Evolutionary conservation across 2,329 filamentous ascomycete genomes (phyloP).

Genomic region (Blastomyces percursus): DNA sequence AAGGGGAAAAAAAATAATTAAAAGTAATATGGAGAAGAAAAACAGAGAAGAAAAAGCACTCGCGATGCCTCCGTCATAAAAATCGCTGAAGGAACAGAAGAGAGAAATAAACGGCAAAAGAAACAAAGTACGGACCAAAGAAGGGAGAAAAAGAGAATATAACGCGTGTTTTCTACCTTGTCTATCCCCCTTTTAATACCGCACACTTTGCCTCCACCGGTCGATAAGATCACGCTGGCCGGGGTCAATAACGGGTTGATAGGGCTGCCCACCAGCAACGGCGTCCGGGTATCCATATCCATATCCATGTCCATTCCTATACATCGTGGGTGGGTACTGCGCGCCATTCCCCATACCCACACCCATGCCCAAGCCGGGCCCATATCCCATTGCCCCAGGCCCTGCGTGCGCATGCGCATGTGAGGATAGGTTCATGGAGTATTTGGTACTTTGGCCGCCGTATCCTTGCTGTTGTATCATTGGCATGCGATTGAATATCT

Average conservation of each 20-base stretch:
- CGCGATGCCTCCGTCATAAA: no score
- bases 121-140: neutral
- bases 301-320: neutral
- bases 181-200: neutral
- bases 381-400: neutral
- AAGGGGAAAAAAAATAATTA: no score
- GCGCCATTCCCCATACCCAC: neutral
- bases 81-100: neutral
- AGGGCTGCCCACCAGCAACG: neutral
- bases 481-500: no score
- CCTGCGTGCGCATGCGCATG: neutral
- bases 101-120: neutral
- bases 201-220: constrained; percentile 44
- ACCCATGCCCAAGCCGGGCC: neutral
- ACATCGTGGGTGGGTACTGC: neutral
- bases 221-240: constrained; percentile 48
- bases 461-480: neutral
- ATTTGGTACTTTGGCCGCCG: neutral
- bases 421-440: constrained; percentile 1
- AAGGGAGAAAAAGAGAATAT: neutral
- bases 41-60: neutral
- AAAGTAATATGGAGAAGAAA: neutral
- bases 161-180: no score
- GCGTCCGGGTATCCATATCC: constrained; percentile 16
- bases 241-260: constrained; percentile 31